Conservation (phyloP, 73 alveolate species). For the Blepharisma japonicum region DNA sequence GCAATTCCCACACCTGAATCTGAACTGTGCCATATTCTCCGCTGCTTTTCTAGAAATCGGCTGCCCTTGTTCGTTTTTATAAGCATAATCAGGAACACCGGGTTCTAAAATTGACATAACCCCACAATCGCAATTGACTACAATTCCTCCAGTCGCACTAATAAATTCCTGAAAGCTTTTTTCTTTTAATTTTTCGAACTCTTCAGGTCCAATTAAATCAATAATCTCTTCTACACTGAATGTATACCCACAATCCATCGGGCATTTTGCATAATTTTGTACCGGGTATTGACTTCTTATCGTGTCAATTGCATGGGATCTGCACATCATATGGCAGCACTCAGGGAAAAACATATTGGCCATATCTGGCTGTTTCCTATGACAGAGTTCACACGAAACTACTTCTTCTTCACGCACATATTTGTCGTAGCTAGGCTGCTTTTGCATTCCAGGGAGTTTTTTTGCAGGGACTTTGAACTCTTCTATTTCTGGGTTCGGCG, state of each 20-base stretch:
- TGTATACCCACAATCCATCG: neutral
- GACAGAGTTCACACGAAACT: neutral
- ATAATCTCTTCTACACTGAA: neutral
- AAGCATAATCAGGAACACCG: conserved; percentile 48
- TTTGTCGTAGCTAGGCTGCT: neutral
- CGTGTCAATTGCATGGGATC: neutral
- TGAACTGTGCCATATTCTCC: conserved; percentile 66
- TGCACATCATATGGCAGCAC: conserved; percentile 21
- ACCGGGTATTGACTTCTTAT: neutral
- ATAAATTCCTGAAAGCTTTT: neutral
- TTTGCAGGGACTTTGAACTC: conserved; percentile 4
- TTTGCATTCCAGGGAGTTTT: neutral
- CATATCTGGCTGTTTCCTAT: neutral
- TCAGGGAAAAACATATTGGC: neutral
- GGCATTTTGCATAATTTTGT: neutral
- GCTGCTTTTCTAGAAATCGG: conserved; percentile 39
- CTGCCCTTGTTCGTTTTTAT: conserved; percentile 38
- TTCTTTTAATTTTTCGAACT: neutral
- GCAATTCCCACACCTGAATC: conserved; percentile 69
- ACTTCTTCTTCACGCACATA: neutral
- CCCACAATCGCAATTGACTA: conserved; percentile 17
- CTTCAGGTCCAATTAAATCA: neutral
- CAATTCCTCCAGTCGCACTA: neutral
- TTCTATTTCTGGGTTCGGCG: neutral
- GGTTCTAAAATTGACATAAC: conserved; percentile 35